These are phyloP conservation scores for Aspergillus egyptiacus DNA, from an alignment of 495 filamentous ascomycete genomes.

Conservation along the genomic window DNA sequence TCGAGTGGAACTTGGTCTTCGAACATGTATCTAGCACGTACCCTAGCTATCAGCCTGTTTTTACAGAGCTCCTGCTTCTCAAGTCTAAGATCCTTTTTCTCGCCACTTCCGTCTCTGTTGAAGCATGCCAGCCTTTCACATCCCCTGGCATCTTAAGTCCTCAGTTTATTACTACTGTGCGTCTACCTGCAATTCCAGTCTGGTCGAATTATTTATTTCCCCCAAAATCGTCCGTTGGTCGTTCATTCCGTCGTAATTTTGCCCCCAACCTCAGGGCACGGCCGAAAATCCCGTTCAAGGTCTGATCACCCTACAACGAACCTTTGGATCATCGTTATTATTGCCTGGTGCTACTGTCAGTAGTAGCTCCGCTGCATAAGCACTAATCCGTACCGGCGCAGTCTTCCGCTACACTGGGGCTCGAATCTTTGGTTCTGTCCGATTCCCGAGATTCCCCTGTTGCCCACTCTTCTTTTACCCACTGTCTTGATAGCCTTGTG, in stretches of 20 bases:
- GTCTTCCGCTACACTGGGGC: neutral
- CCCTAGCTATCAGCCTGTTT: slow-evolving; percentile 5
- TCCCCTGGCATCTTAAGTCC: slow-evolving; percentile 2
- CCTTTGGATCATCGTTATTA: slow-evolving; percentile 9
- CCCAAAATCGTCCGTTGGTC: neutral
- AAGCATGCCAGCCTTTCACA: slow-evolving; percentile 1
- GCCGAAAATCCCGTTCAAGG: slow-evolving; percentile 8
- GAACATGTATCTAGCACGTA: slow-evolving; percentile 4
- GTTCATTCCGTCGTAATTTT: slow-evolving; percentile 3
- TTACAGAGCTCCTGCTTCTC: slow-evolving; percentile 12
- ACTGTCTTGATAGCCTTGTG: slow-evolving; percentile 2
- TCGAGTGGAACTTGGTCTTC: neutral
- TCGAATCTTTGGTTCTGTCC: neutral
- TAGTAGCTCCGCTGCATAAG: slow-evolving; percentile 6
- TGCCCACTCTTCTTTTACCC: neutral
- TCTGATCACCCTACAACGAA: slow-evolving; percentile 9
- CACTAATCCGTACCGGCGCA: slow-evolving; percentile 2
- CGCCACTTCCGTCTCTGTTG: slow-evolving; percentile 16
- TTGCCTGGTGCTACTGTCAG: slow-evolving; percentile 3
- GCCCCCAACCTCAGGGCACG: slow-evolving; percentile 2
- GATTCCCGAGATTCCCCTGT: neutral
- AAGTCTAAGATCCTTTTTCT: slow-evolving; percentile 9
- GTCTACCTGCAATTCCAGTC: neutral
- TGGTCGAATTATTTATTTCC: neutral
- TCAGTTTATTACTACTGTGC: slow-evolving; percentile 7